Evolutionary conservation across 1,284 basidiomycete genomes (phyloP), one percentile per base, ranked within the genome.

Genomic region (Taiwanofungus camphoratus): DNA sequence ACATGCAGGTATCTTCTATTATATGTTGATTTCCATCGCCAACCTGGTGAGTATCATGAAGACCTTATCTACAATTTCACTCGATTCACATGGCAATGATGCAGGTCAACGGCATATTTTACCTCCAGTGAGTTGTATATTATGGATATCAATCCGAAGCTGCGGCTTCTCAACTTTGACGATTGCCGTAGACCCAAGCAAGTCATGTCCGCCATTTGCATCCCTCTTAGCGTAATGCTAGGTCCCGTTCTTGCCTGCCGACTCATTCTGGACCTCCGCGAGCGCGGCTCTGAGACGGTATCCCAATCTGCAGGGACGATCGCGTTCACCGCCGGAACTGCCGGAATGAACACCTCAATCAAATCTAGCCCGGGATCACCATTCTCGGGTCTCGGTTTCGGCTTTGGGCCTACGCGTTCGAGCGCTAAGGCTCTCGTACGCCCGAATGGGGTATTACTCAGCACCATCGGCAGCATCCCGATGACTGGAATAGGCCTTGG

Each of bases 141-240:
- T 22, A 23, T 21, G 31, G n/a, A n/a, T n/a, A 26, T 32, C 8
- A 12, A 35, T 36, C 19, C 16, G n/a, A n/a, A 21, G 3, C n/a
- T n/a, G 11, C 12, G 18, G 37, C 23, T 34, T 37, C 27, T 41
- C 33, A 51, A 31, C 31, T 46, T 42, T n/a, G 23, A 11, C 33
- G 42, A 45, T 33, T 44, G 32, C 8, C 15, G 2, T 46, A 87
- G 84, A 66, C 85, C 83, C 40, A 82, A 80, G 42, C 81, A 84
- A 61, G 79, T 76, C 20, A 87, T 88, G 52, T 87, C 85, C 13
- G 86, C 85, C n/a, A 80, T 88, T 52, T 85, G 85, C 54, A 87
- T 88, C 50, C 85, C 85, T n/a, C 68, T 88, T 49, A 87, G 84
- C 53, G 80, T 88, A n/a, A 86, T 87, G 83, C 71, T 88, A 54